Percentiles rank a stretch among this genome's conserved stretches.
phyloP scores from a whole-genome alignment of 2,329 filamentous ascomycete species.

The Thielaviopsis euricoi region DNA sequence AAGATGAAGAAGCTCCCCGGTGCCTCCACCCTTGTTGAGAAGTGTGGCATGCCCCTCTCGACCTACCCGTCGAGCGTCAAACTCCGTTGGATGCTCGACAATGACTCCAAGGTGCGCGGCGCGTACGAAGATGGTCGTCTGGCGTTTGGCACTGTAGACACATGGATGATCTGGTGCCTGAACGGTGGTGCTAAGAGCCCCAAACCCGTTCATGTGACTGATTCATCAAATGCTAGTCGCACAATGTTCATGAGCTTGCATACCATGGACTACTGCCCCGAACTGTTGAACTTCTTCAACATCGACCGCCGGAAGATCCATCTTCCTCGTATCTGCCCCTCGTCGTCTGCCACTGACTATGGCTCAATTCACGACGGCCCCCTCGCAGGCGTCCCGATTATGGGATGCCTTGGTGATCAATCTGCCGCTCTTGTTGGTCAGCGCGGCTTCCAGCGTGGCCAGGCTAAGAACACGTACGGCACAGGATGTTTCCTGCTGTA shows the following conservation, averaged over 20 bases:
- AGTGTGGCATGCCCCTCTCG: conserved; percentile 70
- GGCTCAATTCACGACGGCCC: conserved; percentile 48
- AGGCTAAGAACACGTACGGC: conserved; percentile 82
- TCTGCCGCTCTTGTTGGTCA: conserved; percentile 76
- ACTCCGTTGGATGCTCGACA: conserved; percentile 64
- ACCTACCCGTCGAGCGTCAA: conserved; percentile 83
- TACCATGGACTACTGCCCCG: conserved; percentile 64
- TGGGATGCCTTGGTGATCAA: conserved; percentile 77
- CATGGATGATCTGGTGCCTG: conserved; percentile 74
- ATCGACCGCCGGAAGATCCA: conserved; percentile 51
- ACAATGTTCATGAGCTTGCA: conserved; percentile 92
- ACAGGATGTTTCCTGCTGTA: conserved; percentile 83
- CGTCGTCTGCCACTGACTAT: conserved; percentile 57
- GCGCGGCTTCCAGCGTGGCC: conserved; percentile 64
- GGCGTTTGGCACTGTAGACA: conserved; percentile 75
- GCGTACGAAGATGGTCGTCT: conserved; percentile 64
- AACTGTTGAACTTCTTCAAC: conserved; percentile 62
- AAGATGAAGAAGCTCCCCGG: conserved; percentile 53
- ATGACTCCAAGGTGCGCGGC: conserved; percentile 49
- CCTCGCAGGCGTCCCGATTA: conserved; percentile 54
- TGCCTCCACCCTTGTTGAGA: conserved; percentile 49
- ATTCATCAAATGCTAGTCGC: conserved; percentile 72
- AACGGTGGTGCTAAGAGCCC: conserved; percentile 49
- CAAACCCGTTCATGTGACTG: conserved; percentile 58
- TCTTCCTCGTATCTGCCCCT: conserved; percentile 71